Evolutionary conservation across 345 rosid genomes (phyloP).

Genomic region (Orychophragmus violaceus): DNA sequence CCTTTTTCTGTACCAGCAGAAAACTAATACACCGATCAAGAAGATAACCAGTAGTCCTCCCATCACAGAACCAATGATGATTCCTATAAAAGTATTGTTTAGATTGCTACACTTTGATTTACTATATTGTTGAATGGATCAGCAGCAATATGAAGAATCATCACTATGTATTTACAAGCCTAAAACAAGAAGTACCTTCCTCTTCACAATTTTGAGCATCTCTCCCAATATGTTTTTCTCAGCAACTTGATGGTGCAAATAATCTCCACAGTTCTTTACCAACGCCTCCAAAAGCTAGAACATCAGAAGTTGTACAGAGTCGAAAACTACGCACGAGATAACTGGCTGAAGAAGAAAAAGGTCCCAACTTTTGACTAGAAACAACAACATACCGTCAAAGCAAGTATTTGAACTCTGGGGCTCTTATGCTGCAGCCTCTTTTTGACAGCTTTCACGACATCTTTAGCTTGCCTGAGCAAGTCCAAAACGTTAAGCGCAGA

Average conservation of each 20-base stretch:
- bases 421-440: constrained; percentile 84
- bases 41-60: too few relatives aligned
- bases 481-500: constrained; percentile 7
- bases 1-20: too few relatives aligned
- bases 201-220: constrained; percentile 83
- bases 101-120: too few relatives aligned
- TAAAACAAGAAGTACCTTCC: constrained; percentile 29
- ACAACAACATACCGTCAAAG: constrained; percentile 97
- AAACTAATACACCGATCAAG: too few relatives aligned
- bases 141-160: constrained; percentile 8
- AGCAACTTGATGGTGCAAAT: constrained; percentile 76
- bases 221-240: constrained; percentile 79
- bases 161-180: not conserved
- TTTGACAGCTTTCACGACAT: constrained; percentile 85
- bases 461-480: constrained; percentile 77
- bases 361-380: not conserved
- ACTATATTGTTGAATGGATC: not conserved
- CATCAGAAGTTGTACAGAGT: not conserved
- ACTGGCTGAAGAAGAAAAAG: not conserved
- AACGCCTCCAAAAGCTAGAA: constrained; percentile 85
- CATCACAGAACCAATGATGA: too few relatives aligned
- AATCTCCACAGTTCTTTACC: constrained; percentile 96
- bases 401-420: constrained; percentile 72
- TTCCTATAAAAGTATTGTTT: too few relatives aligned
- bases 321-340: not conserved